phyloP scores from a whole-genome alignment of 305 asterid genomes.

The Solanum hybrid region DNA sequence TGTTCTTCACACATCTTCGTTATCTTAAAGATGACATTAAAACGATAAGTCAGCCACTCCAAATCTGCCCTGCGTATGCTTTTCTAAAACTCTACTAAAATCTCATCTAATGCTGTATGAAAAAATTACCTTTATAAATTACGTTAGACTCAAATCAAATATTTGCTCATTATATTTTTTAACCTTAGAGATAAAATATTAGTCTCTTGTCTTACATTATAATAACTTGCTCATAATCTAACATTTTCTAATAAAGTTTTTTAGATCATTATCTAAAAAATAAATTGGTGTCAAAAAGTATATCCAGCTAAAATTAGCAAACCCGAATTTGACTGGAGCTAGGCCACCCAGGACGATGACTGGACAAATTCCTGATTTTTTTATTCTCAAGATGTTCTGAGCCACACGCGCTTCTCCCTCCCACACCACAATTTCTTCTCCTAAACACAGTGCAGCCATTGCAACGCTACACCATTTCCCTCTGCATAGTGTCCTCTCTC shows the following conservation, averaged over 20 bases:
- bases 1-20: not conserved
- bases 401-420: not conserved
- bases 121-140: not conserved
- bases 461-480: not conserved
- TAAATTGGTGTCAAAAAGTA: not conserved
- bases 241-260: not conserved
- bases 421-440: not conserved
- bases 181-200: not conserved
- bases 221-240: not conserved
- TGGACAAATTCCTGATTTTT: not conserved
- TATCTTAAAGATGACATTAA: not conserved
- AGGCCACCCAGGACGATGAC: not conserved
- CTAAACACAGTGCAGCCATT: not conserved
- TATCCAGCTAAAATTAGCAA: not conserved
- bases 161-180: not conserved
- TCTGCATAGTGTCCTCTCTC: not conserved
- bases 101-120: not conserved
- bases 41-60: not conserved
- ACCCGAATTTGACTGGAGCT: not conserved
- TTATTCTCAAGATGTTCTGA: not conserved
- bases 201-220: not conserved
- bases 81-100: not conserved
- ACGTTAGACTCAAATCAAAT: not conserved
- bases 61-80: fast-evolving
- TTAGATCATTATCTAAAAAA: not conserved